Evolutionary conservation across 352 stramenopile genomes (phyloP).

Genomic region (Globisporangium echinulatum): DNA sequence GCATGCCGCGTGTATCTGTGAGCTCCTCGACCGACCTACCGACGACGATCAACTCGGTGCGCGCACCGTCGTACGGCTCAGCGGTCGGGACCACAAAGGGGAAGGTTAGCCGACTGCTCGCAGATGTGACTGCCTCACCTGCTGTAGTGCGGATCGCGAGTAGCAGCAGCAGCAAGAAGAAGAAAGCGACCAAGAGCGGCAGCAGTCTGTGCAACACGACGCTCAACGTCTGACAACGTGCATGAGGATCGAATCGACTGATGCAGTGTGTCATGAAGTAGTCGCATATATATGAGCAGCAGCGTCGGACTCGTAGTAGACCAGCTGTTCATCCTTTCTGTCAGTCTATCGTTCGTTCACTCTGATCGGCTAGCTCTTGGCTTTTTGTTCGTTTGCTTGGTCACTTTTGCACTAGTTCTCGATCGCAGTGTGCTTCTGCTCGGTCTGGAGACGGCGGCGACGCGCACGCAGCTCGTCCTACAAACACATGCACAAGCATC

Average conservation of each 20-base stretch:
- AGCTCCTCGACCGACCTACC: constrained; percentile 2
- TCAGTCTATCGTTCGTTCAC: neutral
- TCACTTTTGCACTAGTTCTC: constrained; percentile 1
- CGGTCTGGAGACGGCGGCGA: constrained; percentile 6
- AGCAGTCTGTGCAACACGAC: constrained; percentile 13
- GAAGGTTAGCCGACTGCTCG: neutral
- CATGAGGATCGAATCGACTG: neutral
- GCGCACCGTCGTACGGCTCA: constrained; percentile 12
- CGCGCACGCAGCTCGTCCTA: constrained; percentile 26
- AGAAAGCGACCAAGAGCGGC: constrained; percentile 3
- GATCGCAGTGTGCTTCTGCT: constrained; percentile 1
- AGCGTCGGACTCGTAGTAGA: neutral
- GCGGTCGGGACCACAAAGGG: neutral
- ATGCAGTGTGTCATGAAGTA: too few relatives aligned
- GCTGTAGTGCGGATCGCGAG: neutral
- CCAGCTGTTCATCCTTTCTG: neutral
- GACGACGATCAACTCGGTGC: constrained; percentile 8
- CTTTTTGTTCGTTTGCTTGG: neutral
- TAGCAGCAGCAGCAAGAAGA: constrained; percentile 1
- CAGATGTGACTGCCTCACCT: neutral
- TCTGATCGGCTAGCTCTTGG: neutral
- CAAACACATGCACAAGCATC: too few relatives aligned
- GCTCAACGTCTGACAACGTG: constrained; percentile 3
- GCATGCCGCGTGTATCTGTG: constrained; percentile 12
- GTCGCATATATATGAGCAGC: neutral